These are phyloP conservation scores for Penicillium sp. DNA, from an alignment of 2,329 filamentous ascomycete genomes.

Conservation along the genomic window DNA sequence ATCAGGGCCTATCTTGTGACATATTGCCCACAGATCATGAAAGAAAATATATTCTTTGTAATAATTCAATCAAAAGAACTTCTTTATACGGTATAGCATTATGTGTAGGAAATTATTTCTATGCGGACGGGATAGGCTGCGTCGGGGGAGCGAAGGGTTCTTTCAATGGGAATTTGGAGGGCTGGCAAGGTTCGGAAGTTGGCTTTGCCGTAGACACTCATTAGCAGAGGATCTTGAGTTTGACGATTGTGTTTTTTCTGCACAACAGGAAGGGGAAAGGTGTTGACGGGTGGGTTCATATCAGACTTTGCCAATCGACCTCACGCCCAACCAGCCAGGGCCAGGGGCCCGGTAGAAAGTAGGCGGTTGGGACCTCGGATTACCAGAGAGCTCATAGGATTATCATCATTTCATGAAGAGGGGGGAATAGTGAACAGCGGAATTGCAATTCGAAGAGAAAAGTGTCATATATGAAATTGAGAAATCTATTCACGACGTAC, in stretches of 20 bases:
- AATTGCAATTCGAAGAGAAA: neutral
- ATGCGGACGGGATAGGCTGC: too few relatives aligned
- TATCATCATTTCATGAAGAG: constrained; percentile 40
- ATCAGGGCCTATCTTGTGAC: constrained; percentile 20
- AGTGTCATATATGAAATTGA: too few relatives aligned
- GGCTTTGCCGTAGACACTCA: too few relatives aligned
- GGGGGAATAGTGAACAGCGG: neutral
- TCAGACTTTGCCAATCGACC: constrained; percentile 52
- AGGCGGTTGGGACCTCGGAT: constrained; percentile 50
- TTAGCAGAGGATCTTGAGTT: too few relatives aligned
- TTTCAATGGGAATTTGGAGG: too few relatives aligned
- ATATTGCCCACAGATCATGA: constrained; percentile 19
- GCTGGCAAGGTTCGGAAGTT: too few relatives aligned
- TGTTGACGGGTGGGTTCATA: constrained; percentile 7
- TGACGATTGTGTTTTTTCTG: too few relatives aligned
- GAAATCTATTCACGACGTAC: constrained; percentile 23
- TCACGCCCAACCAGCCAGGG: constrained; percentile 48
- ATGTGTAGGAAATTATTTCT: neutral
- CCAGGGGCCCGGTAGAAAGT: constrained; percentile 18
- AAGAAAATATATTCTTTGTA: constrained; percentile 2
- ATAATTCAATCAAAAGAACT: constrained; percentile 1
- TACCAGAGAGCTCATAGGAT: constrained; percentile 48
- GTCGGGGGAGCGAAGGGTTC: too few relatives aligned
- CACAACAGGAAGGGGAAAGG: neutral
- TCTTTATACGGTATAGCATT: neutral